These are phyloP conservation scores for Fusarium pseudoanthophilum DNA, from an alignment of 2,329 filamentous ascomycete species.

Conservation along the genomic window DNA sequence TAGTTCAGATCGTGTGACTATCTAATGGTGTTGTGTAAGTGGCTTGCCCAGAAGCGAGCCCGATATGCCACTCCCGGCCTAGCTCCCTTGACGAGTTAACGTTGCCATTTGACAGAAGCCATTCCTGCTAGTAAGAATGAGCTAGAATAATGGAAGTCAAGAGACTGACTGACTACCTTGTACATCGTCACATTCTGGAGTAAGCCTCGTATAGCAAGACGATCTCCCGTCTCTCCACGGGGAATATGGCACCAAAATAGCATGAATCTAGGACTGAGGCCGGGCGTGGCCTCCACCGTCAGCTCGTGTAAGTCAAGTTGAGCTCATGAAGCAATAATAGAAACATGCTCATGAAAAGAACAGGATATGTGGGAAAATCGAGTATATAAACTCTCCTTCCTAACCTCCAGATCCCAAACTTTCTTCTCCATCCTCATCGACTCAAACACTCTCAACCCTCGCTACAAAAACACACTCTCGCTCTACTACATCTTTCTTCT, in stretches of 20 bases:
- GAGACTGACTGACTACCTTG: not conserved
- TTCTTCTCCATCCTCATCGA: conserved; percentile 27
- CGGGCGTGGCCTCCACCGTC: conserved; percentile 3
- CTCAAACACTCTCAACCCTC: conserved; percentile 19
- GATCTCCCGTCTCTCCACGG: not conserved
- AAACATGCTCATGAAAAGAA: not conserved
- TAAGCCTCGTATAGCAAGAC: conserved; percentile 20
- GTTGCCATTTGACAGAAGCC: not conserved
- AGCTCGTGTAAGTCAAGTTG: conserved; percentile 21
- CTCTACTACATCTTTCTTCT: not conserved
- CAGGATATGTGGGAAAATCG: not conserved
- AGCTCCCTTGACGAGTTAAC: conserved; percentile 14
- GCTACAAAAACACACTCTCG: conserved; percentile 19
- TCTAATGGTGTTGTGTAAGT: conserved; percentile 19
- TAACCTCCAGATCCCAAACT: not conserved
- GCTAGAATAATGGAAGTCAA: not conserved
- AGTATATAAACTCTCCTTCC: conserved; percentile 26
- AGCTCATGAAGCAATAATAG: conserved; percentile 18
- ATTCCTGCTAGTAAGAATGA: not conserved
- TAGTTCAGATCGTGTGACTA: conserved; percentile 30
- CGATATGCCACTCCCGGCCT: not conserved
- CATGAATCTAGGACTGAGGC: not conserved
- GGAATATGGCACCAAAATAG: not conserved
- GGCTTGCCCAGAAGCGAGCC: conserved; percentile 1
- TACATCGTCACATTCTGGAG: not conserved